phyloP scores from a whole-genome alignment of 495 filamentous ascomycete genomes.

The Aspergillus sparsus region DNA sequence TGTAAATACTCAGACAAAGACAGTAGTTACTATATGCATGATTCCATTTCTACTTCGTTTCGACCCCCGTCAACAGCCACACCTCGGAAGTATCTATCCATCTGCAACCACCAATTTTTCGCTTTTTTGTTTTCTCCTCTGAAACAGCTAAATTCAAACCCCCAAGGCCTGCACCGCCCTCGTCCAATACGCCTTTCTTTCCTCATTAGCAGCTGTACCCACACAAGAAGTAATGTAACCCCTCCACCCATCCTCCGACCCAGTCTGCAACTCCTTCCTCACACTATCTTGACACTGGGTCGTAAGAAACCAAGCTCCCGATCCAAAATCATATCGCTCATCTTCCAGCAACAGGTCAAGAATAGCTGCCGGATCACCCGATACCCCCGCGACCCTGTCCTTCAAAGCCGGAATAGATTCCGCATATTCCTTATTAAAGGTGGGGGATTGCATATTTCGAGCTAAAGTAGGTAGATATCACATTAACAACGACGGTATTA shows the following conservation, averaged over 20 bases:
- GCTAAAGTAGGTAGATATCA: constrained; percentile 33
- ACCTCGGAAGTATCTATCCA: no score
- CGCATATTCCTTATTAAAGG: constrained; percentile 65
- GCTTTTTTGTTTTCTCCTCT: neutral
- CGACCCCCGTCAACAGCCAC: no score
- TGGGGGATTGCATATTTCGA: constrained; percentile 71
- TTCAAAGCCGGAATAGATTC: constrained; percentile 52
- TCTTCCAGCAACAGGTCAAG: constrained; percentile 60
- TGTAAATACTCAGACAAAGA: constrained; percentile 30
- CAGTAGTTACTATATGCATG: no score
- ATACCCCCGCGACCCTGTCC: constrained; percentile 37
- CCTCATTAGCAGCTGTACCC: constrained; percentile 50
- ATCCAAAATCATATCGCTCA: constrained; percentile 66
- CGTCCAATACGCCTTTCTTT: constrained; percentile 58
- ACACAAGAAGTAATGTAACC: constrained; percentile 67
- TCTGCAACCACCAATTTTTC: no score
- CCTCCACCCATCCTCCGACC: constrained; percentile 56
- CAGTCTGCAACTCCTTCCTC: constrained; percentile 47
- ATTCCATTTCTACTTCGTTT: neutral
- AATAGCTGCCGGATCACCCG: constrained; percentile 46
- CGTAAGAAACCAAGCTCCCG: constrained; percentile 72
- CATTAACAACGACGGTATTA: neutral
- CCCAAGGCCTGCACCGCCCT: constrained; percentile 43
- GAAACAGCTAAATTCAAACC: constrained; percentile 8
- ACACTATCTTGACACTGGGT: constrained; percentile 59